Percentiles rank a stretch among this genome's conserved stretches.
Evolutionary conservation across 2,329 filamentous ascomycete species (phyloP).

Genomic region (Curvularia verruculosa): DNA sequence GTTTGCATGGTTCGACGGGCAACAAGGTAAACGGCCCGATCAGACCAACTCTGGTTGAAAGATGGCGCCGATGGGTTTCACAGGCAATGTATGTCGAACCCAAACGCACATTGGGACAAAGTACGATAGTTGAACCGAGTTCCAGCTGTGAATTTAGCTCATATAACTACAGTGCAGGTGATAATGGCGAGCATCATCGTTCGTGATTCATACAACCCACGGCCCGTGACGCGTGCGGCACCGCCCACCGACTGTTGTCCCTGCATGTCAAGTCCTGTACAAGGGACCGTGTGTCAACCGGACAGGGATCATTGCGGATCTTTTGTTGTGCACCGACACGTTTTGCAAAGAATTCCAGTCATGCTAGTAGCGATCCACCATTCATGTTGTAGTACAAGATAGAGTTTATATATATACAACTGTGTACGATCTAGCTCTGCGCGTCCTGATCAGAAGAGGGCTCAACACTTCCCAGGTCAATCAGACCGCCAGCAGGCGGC

Average conservation of each 20-base stretch:
- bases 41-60: not conserved
- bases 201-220: too few species aligned
- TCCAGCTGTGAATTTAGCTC: not conserved
- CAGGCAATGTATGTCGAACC: not conserved
- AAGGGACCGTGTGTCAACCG: too few species aligned
- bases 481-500: constrained; percentile 54
- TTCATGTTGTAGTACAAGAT: not conserved
- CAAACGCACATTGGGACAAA: not conserved
- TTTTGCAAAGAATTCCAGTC: not conserved
- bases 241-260: not conserved
- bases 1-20: not conserved
- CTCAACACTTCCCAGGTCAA: constrained; percentile 35
- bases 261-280: too few species aligned
- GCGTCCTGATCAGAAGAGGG: not conserved
- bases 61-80: not conserved
- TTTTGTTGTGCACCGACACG: not conserved
- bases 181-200: too few species aligned
- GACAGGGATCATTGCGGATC: not conserved
- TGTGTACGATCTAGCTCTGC: not conserved
- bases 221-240: too few species aligned
- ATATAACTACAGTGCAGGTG: too few species aligned
- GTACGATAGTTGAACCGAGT: not conserved
- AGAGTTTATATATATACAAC: too few species aligned
- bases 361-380: not conserved
- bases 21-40: not conserved